phyloP scores from a whole-genome alignment of 441 rosid genomes.

The Adansonia grandidieri region DNA sequence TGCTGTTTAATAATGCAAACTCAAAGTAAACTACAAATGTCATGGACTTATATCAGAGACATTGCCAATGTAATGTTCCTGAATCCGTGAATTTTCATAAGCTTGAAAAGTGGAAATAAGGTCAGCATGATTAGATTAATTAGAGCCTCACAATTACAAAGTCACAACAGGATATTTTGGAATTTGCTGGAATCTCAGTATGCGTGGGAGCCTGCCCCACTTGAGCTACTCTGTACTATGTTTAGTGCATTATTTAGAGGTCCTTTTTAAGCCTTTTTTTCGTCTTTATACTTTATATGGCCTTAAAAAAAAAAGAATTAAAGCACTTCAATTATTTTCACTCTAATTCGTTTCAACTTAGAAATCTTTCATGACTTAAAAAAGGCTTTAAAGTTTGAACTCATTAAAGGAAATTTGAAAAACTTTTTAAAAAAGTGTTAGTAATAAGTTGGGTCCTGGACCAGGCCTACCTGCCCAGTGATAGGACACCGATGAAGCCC shows the following conservation, averaged over 20 bases:
- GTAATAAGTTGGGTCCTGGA: background rate
- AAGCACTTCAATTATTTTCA: conserved; percentile 20
- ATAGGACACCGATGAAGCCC: conserved; percentile 2
- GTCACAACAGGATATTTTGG: background rate
- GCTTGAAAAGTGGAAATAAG: conserved; percentile 15
- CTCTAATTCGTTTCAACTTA: conserved; percentile 14
- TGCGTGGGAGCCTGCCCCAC: background rate
- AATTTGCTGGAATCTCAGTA: background rate
- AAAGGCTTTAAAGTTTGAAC: background rate
- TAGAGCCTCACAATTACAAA: background rate
- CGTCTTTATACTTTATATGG: conserved; percentile 14
- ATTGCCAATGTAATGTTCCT: conserved; percentile 1
- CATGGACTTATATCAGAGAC: background rate
- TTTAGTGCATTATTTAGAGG: conserved; percentile 21
- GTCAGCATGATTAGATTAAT: background rate
- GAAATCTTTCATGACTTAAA: conserved; percentile 1
- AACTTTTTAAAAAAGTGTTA: background rate
- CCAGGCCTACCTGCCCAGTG: background rate
- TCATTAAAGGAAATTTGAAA: background rate
- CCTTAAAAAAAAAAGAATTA: conserved; percentile 2
- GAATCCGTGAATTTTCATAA: background rate
- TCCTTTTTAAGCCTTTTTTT: conserved; percentile 4
- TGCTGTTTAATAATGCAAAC: background rate
- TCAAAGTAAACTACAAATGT: background rate
- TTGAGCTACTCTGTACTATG: conserved; percentile 7